Percentiles rank a stretch among this genome's conserved stretches.
phyloP scores from a whole-genome alignment of 257 asterid species.

The Lantana camara region DNA sequence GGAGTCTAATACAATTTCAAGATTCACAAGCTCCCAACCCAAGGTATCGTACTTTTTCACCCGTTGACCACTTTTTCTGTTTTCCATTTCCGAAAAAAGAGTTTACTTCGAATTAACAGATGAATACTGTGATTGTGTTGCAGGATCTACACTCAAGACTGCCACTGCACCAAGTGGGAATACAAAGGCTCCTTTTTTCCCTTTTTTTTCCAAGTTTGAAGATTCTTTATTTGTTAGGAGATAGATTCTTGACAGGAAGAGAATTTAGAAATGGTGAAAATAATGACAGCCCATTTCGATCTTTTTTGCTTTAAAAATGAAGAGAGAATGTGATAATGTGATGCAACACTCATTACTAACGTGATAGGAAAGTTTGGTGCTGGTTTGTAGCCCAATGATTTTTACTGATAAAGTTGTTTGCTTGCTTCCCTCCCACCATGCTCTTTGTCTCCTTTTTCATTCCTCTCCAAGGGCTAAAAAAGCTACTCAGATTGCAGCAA shows the following conservation, averaged over 20 bases:
- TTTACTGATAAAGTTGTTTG: constrained; percentile 58
- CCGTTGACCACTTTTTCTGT: neutral
- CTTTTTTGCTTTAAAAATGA: constrained; percentile 41
- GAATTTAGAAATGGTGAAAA: constrained; percentile 46
- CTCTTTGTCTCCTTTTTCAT: constrained; percentile 27
- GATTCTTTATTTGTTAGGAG: constrained; percentile 65
- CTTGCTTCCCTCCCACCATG: constrained; percentile 44
- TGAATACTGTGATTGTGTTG: constrained; percentile 14
- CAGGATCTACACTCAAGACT: constrained; percentile 43
- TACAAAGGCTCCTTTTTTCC: constrained; percentile 23
- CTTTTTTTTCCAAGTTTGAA: constrained; percentile 10
- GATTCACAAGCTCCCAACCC: constrained; percentile 31
- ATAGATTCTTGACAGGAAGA: constrained; percentile 50
- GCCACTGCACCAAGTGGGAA: constrained; percentile 44
- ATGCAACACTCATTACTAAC: constrained; percentile 62
- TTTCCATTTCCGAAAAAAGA: neutral
- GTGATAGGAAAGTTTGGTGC: constrained; percentile 37
- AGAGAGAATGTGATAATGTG: constrained; percentile 47
- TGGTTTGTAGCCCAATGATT: constrained; percentile 54
- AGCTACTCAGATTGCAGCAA: neutral
- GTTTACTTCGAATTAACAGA: neutral
- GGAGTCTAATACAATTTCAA: constrained; percentile 35
- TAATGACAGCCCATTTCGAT: constrained; percentile 37
- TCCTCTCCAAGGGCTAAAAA: neutral
- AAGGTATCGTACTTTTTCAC: neutral